phyloP scores from a whole-genome alignment of 352 stramenopile species.

The Pythium biforme region DNA sequence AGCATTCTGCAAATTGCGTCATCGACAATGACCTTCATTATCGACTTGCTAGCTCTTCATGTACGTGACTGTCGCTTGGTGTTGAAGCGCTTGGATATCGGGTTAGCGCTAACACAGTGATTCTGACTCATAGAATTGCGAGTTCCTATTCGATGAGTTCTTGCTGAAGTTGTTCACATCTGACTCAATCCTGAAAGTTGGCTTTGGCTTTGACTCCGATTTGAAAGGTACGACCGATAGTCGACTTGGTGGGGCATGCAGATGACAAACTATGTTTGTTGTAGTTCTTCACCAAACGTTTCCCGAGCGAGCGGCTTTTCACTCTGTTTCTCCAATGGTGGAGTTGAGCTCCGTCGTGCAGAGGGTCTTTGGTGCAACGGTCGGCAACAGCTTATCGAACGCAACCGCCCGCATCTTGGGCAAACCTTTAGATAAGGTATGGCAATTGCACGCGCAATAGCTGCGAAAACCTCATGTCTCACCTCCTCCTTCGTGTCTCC shows the following conservation, averaged over 20 bases:
- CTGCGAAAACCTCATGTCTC: neutral
- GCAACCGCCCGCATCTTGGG: constrained; percentile 39
- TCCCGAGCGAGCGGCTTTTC: constrained; percentile 46
- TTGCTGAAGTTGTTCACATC: constrained; percentile 40
- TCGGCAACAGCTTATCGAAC: constrained; percentile 48
- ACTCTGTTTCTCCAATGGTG: constrained; percentile 38
- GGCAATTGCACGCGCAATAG: too few relatives aligned
- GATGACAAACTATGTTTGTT: neutral
- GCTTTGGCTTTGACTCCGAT: constrained; percentile 69
- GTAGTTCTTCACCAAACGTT: constrained; percentile 67
- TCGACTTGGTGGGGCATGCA: too few relatives aligned
- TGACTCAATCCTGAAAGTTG: constrained; percentile 42
- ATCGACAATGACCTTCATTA: constrained; percentile 40
- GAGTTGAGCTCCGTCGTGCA: constrained; percentile 42
- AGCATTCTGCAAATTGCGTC: constrained; percentile 70
- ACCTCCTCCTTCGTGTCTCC: neutral
- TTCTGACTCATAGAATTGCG: constrained; percentile 25
- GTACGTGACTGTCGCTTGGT: constrained; percentile 28
- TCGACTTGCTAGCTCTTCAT: constrained; percentile 59
- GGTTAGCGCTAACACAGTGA: too few relatives aligned
- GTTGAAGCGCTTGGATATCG: neutral
- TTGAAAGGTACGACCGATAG: constrained; percentile 66
- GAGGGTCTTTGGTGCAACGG: constrained; percentile 24
- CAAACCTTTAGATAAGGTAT: constrained; percentile 68
- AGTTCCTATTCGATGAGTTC: constrained; percentile 49